A percentile compares a stretch with the other conserved stretches of the same genome.
phyloP scores from a whole-genome alignment of 2,329 filamentous ascomycete genomes.

The Fonsecaea erecta region DNA sequence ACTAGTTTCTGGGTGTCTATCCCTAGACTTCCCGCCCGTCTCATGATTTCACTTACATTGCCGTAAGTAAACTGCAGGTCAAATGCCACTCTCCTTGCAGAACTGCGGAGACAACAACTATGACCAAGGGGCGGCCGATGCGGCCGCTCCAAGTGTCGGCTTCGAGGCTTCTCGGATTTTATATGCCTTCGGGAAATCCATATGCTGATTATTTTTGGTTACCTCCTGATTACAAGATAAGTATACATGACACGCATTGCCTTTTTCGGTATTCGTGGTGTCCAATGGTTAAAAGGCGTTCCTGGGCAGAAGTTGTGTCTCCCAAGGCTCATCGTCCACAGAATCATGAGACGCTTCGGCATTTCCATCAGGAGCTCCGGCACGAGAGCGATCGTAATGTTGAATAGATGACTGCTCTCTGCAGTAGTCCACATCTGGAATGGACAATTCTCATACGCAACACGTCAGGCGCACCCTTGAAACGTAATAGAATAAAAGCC shows the following conservation, averaged over 20 bases:
- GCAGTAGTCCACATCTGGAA: not conserved
- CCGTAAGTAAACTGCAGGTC: not conserved
- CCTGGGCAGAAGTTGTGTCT: not conserved
- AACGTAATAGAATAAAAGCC: not conserved
- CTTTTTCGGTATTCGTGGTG: not conserved
- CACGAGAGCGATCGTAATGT: not conserved
- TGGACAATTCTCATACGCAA: not conserved
- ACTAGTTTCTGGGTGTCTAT: not conserved
- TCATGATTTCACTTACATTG: not conserved
- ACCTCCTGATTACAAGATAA: not conserved
- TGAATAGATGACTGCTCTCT: not conserved
- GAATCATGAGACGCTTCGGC: not conserved
- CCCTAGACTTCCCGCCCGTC: not conserved
- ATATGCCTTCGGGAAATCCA: not conserved
- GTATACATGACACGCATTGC: not conserved
- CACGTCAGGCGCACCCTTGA: not conserved
- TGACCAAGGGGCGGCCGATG: not conserved
- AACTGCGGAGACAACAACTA: not conserved
- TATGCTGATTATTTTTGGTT: not conserved
- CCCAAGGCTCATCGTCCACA: not conserved
- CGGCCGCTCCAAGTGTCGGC: not conserved
- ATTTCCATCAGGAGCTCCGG: not conserved
- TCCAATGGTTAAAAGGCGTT: not conserved
- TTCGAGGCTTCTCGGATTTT: not conserved
- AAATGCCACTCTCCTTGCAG: not conserved